These are phyloP conservation scores for Capsella rubella DNA, from an alignment of 441 rosid genomes.

Conservation along the genomic window DNA sequence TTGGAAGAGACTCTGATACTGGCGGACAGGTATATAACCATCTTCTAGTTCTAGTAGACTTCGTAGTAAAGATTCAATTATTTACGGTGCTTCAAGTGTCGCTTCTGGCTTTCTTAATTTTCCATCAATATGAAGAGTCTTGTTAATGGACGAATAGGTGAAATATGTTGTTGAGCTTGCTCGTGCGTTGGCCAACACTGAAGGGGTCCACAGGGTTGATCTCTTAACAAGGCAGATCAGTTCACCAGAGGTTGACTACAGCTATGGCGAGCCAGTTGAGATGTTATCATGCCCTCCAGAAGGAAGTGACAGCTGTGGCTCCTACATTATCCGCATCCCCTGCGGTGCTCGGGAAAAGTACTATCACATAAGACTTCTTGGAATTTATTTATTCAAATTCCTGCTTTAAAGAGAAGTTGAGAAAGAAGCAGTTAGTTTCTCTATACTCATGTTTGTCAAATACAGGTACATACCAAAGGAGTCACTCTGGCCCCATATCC, in stretches of 20 bases:
- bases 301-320: slow-evolving; percentile 75
- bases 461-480: slow-evolving; percentile 59
- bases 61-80: neutral
- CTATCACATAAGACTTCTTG: slow-evolving; percentile 8
- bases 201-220: slow-evolving; percentile 92
- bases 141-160: slow-evolving; percentile 53
- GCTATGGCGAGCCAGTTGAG: slow-evolving; percentile 87
- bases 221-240: slow-evolving; percentile 85
- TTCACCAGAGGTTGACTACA: slow-evolving; percentile 88
- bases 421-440: slow-evolving; percentile 6
- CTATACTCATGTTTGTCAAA: slow-evolving; percentile 13
- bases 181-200: slow-evolving; percentile 91
- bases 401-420: neutral
- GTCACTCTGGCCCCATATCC: slow-evolving; percentile 82
- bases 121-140: slow-evolving; percentile 18
- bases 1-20: slow-evolving; percentile 98
- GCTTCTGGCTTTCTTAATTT: neutral
- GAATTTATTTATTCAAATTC: slow-evolving; percentile 2
- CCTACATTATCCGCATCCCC: slow-evolving; percentile 91
- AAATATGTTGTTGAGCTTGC: slow-evolving; percentile 98
- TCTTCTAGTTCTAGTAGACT: slow-evolving; percentile 11
- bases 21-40: slow-evolving; percentile 87
- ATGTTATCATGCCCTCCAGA: slow-evolving; percentile 81
- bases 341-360: slow-evolving; percentile 82
- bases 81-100: neutral